Base-by-base conservation (phyloP, 2,329 filamentous ascomycete species). In the Penicillium sp. region DNA sequence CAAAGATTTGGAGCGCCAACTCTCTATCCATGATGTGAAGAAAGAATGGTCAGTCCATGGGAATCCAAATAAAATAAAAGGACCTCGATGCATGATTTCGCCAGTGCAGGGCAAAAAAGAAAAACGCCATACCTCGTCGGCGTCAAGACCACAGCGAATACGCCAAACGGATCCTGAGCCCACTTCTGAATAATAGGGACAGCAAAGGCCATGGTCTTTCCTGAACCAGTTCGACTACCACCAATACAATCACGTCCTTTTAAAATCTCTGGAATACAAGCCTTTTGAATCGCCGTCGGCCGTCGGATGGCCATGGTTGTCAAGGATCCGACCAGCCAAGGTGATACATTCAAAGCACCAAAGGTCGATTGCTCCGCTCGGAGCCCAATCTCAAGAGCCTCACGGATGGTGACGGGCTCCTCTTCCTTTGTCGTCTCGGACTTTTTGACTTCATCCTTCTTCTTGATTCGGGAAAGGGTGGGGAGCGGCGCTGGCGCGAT, bases 121-220 rank as follows among this genome's bases (percentile, higher is more conserved):
- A 18, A 18, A 18, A 1, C 18, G 18, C 1, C 63, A 51, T 74
- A 82, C 81, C 85, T 80, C 5, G 89, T 95, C 18, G 90, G 90
- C 7, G 93, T 98, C 62, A 98, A 73, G 11, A 98, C 81, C 5
- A 98, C 74, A 2, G 83, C 91, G 68, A 88, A 98, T 59, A 97
- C 91, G 38, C 89, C 93, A 50, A 85, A 85, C 1, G 93, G 93
- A 72, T 98, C 90, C 63, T 90, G 81, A 2, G 91, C 83, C 90
- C 90, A 97, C 68, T 85, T 86, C 66, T 97, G 91, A 54, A 98
- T 74, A 51, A 98, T 95, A 0, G 93, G 93, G 8, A 90, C 89
- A 1, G 91, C 88, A 69, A 98, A 98, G 1, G 93, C 90, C 38
- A 97, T 84, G 3, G 93, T 98, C 74, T 98, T 98, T 71, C 93